phyloP scores from a whole-genome alignment of 2,329 filamentous ascomycete species.

The Penicillium oxalicum region DNA sequence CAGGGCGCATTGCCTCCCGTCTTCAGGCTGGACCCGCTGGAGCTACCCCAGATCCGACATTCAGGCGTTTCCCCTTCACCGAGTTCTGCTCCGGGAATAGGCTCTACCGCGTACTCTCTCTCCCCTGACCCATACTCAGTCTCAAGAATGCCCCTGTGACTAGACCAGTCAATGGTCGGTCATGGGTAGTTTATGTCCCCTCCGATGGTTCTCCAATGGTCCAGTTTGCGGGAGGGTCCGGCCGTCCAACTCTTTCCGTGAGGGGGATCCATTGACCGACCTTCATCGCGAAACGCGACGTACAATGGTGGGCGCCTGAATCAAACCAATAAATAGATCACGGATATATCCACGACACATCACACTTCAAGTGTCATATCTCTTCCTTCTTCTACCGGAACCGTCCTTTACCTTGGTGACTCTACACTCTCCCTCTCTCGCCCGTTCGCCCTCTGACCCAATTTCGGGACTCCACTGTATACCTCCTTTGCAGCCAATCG shows the following conservation, averaged over 20 bases:
- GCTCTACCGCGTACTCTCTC: slow-evolving; percentile 11
- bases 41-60: background rate
- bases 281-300: background rate
- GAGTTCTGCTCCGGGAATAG: slow-evolving; percentile 5
- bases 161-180: no score
- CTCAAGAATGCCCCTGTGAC: background rate
- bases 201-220: no score
- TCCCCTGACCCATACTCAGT: background rate
- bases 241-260: slow-evolving; percentile 4
- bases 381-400: no score
- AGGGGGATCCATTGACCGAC: no score
- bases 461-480: background rate
- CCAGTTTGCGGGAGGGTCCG: slow-evolving; percentile 1
- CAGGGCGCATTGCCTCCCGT: background rate
- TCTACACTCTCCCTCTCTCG: background rate
- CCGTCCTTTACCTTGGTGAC: background rate
- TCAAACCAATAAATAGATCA: background rate
- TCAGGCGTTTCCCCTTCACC: background rate
- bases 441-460: no score
- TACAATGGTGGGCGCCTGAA: background rate
- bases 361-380: background rate
- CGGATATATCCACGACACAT: background rate
- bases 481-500: slow-evolving; percentile 9
- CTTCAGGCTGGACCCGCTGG: background rate
- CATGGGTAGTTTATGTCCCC: no score